Percentiles rank a stretch among this genome's conserved stretches.
Evolutionary conservation across 2,329 filamentous ascomycete genomes (phyloP).

Genomic region (Tolypocladium cylindrosporum): DNA sequence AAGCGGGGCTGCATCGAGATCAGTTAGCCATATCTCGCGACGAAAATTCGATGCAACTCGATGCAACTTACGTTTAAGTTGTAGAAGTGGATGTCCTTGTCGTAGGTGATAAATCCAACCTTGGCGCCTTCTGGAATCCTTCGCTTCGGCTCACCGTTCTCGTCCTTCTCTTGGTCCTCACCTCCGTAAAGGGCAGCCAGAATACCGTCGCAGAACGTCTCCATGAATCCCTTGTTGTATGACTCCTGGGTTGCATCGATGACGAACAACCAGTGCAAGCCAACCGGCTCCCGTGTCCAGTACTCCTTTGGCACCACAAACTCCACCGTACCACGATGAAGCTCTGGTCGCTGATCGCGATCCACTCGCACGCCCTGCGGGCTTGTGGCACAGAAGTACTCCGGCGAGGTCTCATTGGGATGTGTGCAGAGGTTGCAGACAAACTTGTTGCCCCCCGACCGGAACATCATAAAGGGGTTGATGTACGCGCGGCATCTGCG

Average conservation of each 20-base stretch:
- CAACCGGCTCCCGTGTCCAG: conserved; percentile 90
- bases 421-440: conserved; percentile 98
- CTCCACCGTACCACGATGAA: conserved; percentile 87
- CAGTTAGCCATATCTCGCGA: conserved; percentile 5
- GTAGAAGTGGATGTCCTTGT: conserved; percentile 97
- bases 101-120: conserved; percentile 90
- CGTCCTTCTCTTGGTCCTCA: conserved; percentile 38
- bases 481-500: conserved; percentile 91
- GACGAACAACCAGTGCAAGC: conserved; percentile 78
- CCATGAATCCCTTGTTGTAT: conserved; percentile 80
- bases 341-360: conserved; percentile 77
- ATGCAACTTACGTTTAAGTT: conserved; percentile 65
- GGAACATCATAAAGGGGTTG: conserved; percentile 98
- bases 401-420: conserved; percentile 82
- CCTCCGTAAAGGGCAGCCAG: conserved; percentile 73
- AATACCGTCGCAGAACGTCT: conserved; percentile 85
- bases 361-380: conserved; percentile 81
- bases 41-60: not conserved
- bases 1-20: conserved; percentile 49
- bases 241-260: conserved; percentile 91
- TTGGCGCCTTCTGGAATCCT: conserved; percentile 69
- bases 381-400: conserved; percentile 89
- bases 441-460: conserved; percentile 87
- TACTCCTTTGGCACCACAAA: conserved; percentile 98
- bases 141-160: conserved; percentile 41